Percentiles rank a stretch among this genome's conserved stretches.
phyloP scores from a whole-genome alignment of 2,329 filamentous ascomycete species.

The Fusarium sp. region DNA sequence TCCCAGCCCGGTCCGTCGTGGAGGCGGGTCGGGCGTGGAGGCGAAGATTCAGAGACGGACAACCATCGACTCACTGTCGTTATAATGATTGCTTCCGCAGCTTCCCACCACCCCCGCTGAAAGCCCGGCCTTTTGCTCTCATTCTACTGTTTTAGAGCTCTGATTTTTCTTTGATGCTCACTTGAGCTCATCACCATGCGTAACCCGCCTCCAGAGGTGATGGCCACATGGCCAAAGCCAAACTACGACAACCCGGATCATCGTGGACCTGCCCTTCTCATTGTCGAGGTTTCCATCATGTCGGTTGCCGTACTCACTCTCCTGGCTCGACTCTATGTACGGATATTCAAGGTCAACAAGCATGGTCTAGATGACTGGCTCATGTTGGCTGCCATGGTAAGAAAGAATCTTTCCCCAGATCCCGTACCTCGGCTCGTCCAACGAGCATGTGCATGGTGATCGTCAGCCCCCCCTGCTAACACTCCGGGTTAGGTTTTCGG shows the following conservation, averaged over 20 bases:
- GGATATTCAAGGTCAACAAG: conserved; percentile 49
- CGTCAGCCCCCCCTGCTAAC: conserved; percentile 22
- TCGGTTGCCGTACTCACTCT: conserved; percentile 51
- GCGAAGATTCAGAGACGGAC: conserved; percentile 11
- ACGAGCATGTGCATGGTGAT: conserved; percentile 19
- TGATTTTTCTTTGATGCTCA: conserved; percentile 8
- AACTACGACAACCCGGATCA: conserved; percentile 54
- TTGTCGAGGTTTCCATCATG: conserved; percentile 52
- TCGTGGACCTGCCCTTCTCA: conserved; percentile 53
- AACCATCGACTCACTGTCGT: conserved; percentile 22
- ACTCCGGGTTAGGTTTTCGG: conserved; percentile 46
- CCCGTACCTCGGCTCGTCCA: conserved; percentile 17
- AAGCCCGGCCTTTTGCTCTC: conserved; percentile 48
- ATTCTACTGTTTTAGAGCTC: conserved; percentile 8
- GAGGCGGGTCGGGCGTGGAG: conserved; percentile 38
- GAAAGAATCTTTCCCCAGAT: conserved; percentile 11
- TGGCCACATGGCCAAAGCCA: conserved; percentile 53
- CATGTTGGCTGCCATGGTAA: conserved; percentile 55
- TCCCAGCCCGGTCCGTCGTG: conserved; percentile 12
- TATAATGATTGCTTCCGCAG: conserved; percentile 37
- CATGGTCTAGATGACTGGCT: conserved; percentile 56
- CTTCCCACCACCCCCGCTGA: conserved; percentile 8
- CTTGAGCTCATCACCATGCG: conserved; percentile 46
- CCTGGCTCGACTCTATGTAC: conserved; percentile 53
- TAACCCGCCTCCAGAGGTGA: conserved; percentile 51